A percentile compares a stretch with the other conserved stretches of the same genome.
Conservation (phyloP, 345 rosid genomes). For the Citrus glauca region DNA sequence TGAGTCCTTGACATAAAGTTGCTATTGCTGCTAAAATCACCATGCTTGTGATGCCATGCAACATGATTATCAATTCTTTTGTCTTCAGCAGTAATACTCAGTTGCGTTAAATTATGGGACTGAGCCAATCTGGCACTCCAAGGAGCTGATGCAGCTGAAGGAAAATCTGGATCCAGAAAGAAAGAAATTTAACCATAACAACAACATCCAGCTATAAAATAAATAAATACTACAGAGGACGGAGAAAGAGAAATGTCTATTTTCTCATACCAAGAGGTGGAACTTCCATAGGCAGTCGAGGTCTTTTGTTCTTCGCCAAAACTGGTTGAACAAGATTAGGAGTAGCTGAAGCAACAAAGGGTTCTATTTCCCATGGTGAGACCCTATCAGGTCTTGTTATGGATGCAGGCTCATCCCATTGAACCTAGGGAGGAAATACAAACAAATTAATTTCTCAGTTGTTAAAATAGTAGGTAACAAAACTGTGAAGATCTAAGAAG, state of each 20-base stretch:
- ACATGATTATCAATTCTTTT: conserved; percentile 40
- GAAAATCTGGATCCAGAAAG: conserved; percentile 28
- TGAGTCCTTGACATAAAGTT: conserved; percentile 35
- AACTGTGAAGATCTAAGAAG: conserved; percentile 18
- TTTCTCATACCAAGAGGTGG: conserved; percentile 39
- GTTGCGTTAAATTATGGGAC: conserved; percentile 47
- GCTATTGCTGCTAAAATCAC: conserved; percentile 33
- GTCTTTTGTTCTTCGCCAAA: conserved; percentile 62
- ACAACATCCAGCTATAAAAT: not conserved
- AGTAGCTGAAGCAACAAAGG: conserved; percentile 47
- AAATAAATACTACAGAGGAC: not conserved
- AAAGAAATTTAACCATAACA: conserved; percentile 13
- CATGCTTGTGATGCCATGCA: conserved; percentile 45
- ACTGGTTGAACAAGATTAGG: conserved; percentile 40
- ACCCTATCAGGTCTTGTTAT: conserved; percentile 76
- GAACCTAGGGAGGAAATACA: conserved; percentile 43
- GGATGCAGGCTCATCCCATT: conserved; percentile 93
- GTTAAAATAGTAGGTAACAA: not conserved
- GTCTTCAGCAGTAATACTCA: conserved; percentile 39
- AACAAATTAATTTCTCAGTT: not conserved
- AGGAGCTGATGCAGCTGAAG: conserved; percentile 46
- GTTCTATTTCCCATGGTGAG: conserved; percentile 95
- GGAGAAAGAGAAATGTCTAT: not conserved
- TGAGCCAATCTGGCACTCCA: conserved; percentile 55
- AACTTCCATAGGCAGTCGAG: conserved; percentile 49